Conservation (phyloP, 2,329 filamentous ascomycete species). For the Geosmithia putterillii region DNA sequence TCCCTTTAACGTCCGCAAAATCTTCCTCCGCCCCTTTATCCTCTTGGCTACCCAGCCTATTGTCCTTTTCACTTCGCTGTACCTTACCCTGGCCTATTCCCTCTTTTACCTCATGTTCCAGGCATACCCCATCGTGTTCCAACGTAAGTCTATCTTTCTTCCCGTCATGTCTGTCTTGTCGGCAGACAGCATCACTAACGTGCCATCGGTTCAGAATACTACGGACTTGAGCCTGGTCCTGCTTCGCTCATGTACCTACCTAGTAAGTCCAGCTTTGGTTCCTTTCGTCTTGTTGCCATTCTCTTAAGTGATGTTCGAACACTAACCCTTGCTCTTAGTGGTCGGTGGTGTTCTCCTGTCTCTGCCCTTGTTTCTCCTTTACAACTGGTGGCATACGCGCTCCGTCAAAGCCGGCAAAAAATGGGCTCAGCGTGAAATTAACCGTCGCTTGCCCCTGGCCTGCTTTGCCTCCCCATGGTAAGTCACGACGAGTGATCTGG, state of each 20-base stretch:
- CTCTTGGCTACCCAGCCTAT: constrained; percentile 37
- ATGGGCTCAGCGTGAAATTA: constrained; percentile 18
- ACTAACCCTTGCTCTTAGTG: constrained; percentile 7
- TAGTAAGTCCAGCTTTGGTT: constrained; percentile 25
- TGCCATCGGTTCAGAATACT: constrained; percentile 14
- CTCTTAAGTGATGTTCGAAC: constrained; percentile 1
- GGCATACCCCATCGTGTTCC: constrained; percentile 36
- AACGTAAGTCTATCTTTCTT: constrained; percentile 9
- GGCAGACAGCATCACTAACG: background rate
- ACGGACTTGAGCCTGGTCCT: constrained; percentile 31
- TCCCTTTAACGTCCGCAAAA: constrained; percentile 25
- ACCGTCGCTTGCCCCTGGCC: constrained; percentile 24
- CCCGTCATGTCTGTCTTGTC: background rate
- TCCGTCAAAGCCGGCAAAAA: constrained; percentile 10
- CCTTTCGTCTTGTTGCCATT: constrained; percentile 13
- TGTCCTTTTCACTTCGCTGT: constrained; percentile 31
- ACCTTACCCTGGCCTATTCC: constrained; percentile 37
- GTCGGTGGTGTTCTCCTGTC: constrained; percentile 10
- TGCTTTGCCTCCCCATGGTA: constrained; percentile 52
- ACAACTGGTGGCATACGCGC: constrained; percentile 14
- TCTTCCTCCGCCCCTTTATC: constrained; percentile 34
- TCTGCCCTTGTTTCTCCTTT: constrained; percentile 10
- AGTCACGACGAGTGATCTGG: no score
- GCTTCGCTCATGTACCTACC: constrained; percentile 34
- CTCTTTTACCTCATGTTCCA: constrained; percentile 40